Conservation (phyloP, 768 basidiomycete species). For the Lentinula sp. region DNA sequence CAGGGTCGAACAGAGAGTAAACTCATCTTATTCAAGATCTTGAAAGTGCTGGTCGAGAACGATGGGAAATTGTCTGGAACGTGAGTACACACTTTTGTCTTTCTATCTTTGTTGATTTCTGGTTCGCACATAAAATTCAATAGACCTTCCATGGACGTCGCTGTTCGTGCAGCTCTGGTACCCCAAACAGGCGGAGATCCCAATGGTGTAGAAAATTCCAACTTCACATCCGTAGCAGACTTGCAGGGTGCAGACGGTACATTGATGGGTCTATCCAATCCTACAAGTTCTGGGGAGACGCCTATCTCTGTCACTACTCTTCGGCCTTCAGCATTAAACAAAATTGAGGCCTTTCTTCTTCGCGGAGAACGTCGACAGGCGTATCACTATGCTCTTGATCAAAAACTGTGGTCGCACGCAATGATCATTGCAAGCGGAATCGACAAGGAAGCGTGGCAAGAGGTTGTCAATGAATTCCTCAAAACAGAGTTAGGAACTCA, state of each 20-base stretch:
- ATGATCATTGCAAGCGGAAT: conserved; percentile 90
- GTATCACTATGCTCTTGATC: conserved; percentile 81
- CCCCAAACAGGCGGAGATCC: conserved; percentile 39
- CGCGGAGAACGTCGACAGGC: conserved; percentile 84
- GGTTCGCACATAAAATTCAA: neutral
- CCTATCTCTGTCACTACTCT: conserved; percentile 57
- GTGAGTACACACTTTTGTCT: conserved; percentile 38
- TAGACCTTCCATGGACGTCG: conserved; percentile 60
- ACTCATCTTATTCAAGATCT: conserved; percentile 62
- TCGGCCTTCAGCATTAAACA: conserved; percentile 60
- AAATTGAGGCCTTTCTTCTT: conserved; percentile 73
- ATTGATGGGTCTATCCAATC: conserved; percentile 6
- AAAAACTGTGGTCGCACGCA: conserved; percentile 93
- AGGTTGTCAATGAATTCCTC: conserved; percentile 82
- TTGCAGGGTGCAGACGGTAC: conserved; percentile 17
- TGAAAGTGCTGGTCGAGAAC: conserved; percentile 80
- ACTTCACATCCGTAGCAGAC: conserved; percentile 27
- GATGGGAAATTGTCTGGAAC: conserved; percentile 85
- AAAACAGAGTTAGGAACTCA: conserved; percentile 57
- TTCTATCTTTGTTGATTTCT: neutral
- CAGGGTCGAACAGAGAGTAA: conserved; percentile 68
- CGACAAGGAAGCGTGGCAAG: conserved; percentile 92
- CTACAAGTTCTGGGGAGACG: conserved; percentile 31
- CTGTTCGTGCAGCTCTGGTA: conserved; percentile 68
- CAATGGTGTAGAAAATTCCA: conserved; percentile 16